These are phyloP conservation scores for Penicillium paxilli DNA, from an alignment of 495 filamentous ascomycete genomes.

Conservation along the genomic window DNA sequence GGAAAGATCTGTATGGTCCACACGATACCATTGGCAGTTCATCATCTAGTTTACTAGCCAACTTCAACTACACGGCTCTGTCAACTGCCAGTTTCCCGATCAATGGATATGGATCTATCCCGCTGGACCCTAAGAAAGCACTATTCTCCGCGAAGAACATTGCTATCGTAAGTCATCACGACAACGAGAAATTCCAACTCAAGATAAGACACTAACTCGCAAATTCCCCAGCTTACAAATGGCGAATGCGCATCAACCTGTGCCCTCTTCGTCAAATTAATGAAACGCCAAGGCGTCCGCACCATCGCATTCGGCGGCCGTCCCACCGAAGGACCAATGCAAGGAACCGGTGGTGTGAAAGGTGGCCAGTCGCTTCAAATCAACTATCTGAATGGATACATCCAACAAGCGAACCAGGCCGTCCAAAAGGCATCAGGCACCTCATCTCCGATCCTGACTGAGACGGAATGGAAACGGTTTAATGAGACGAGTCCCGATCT, in stretches of 20 bases:
- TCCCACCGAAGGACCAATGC: conserved; percentile 56
- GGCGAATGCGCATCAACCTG: conserved; percentile 67
- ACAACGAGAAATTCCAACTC: not conserved
- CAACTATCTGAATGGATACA: conserved; percentile 35
- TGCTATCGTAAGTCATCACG: conserved; percentile 31
- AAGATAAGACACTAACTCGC: not conserved
- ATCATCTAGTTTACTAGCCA: conserved; percentile 48
- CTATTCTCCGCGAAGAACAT: conserved; percentile 53
- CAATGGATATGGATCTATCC: conserved; percentile 38
- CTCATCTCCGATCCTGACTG: conserved; percentile 28
- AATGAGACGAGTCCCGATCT: conserved; percentile 25
- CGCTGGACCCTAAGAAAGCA: conserved; percentile 25
- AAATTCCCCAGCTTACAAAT: conserved; percentile 42
- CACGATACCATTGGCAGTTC: conserved; percentile 37
- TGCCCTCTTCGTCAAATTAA: conserved; percentile 57
- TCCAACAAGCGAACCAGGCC: conserved; percentile 21
- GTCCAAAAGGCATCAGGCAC: conserved; percentile 18
- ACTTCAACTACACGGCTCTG: conserved; percentile 49
- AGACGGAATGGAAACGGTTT: conserved; percentile 32
- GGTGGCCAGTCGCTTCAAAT: conserved; percentile 39
- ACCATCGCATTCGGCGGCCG: conserved; percentile 63
- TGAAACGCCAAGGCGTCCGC: conserved; percentile 57
- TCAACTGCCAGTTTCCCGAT: conserved; percentile 32
- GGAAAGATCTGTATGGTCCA: conserved; percentile 55
- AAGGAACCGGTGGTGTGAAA: conserved; percentile 62